Evolutionary conservation across 2,329 filamentous ascomycete genomes (phyloP).

Genomic region (Arthrobotrys sinensis): DNA sequence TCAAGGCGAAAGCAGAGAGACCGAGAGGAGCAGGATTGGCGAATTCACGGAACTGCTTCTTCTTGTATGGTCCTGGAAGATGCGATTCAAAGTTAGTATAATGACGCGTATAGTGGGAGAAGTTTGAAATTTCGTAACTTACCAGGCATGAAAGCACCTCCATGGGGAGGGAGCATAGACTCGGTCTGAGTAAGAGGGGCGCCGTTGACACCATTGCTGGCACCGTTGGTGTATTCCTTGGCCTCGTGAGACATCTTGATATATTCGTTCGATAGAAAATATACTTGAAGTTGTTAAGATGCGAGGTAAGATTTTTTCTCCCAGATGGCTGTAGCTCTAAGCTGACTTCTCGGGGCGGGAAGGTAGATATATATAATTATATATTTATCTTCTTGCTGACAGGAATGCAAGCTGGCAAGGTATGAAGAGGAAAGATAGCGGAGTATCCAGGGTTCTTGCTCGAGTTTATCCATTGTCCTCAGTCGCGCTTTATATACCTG

Average conservation of each 20-base stretch:
- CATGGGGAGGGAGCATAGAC: conserved; percentile 73
- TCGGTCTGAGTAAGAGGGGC: conserved; percentile 52
- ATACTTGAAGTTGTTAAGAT: conserved; percentile 42
- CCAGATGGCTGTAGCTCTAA: conserved; percentile 28
- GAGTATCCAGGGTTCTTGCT: conserved; percentile 54
- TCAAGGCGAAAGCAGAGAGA: conserved; percentile 83
- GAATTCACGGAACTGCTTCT: conserved; percentile 78
- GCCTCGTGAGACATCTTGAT: conserved; percentile 44
- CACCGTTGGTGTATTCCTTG: conserved; percentile 56
- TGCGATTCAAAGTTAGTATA: conserved; percentile 20
- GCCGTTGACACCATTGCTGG: conserved; percentile 33
- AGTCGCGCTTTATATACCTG: conserved; percentile 52
- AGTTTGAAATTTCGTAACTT: conserved; percentile 19
- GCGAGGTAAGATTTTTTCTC: conserved; percentile 32
- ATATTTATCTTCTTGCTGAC: conserved; percentile 50
- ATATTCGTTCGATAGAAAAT: conserved; percentile 26
- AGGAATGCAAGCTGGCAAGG: conserved; percentile 42
- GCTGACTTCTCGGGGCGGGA: conserved; percentile 33
- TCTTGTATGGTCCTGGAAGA: conserved; percentile 71
- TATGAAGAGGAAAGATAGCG: conserved; percentile 55
- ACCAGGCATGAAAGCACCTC: conserved; percentile 81
- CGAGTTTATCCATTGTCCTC: conserved; percentile 57
- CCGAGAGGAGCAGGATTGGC: conserved; percentile 85
- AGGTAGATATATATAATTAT: conserved; percentile 44
- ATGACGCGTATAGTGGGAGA: not conserved